Evolutionary conservation across 306 rosid genomes (phyloP).

Genomic region (apple (Malus domestica)): DNA sequence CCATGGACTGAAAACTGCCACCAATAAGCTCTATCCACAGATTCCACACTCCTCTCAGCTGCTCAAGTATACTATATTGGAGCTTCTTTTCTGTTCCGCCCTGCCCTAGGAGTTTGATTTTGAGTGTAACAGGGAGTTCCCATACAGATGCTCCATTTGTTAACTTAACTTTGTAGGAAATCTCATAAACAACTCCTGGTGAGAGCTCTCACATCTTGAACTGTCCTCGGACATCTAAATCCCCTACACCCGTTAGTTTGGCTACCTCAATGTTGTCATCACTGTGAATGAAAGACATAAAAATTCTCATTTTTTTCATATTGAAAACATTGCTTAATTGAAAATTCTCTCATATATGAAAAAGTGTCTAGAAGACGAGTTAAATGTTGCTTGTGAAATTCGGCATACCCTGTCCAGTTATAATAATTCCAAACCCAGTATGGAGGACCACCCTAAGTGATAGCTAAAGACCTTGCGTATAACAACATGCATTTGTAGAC

Average conservation of each 20-base stretch:
- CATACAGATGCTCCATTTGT: constrained; percentile 1
- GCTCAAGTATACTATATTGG: background rate
- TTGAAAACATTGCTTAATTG: no score
- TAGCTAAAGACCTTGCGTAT: constrained; percentile 2
- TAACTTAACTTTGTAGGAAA: background rate
- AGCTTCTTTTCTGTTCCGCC: background rate
- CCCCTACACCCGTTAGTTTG: background rate
- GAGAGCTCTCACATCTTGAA: constrained; percentile 3
- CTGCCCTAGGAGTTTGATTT: background rate
- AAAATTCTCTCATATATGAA: no score
- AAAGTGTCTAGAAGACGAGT: background rate
- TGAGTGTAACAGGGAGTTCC: constrained; percentile 4
- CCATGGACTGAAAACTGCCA: background rate
- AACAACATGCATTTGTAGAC: background rate
- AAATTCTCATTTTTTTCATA: no score
- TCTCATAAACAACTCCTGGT: constrained; percentile 1
- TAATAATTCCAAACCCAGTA: constrained; percentile 15
- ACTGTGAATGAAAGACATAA: background rate
- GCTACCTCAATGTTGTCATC: constrained; percentile 15
- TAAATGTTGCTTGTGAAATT: background rate
- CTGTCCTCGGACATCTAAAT: constrained; percentile 2
- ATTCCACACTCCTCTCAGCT: constrained; percentile 1
- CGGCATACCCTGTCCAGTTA: constrained; percentile 8
- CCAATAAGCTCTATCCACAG: background rate
- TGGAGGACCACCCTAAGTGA: background rate